phyloP scores from a whole-genome alignment of 305 asterid genomes.

The Nicotiana rustica region DNA sequence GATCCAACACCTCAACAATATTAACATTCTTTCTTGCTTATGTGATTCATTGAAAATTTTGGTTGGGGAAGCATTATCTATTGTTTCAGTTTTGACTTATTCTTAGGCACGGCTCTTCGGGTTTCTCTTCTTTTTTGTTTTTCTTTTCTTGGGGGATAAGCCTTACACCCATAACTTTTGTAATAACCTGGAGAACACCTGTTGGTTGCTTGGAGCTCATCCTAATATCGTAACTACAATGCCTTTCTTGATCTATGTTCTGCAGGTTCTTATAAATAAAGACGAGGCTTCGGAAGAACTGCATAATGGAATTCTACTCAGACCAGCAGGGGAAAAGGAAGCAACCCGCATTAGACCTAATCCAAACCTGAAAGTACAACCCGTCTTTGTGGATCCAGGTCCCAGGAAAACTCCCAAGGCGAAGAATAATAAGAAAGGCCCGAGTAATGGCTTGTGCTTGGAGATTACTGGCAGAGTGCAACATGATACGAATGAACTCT shows the following conservation, averaged over 20 bases:
- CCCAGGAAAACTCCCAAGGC: conserved; percentile 61
- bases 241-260: conserved; percentile 15
- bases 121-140: background rate
- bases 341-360: conserved; percentile 77
- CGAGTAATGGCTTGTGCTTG: conserved; percentile 70
- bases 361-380: conserved; percentile 76
- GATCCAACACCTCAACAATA: background rate
- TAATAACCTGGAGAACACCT: background rate
- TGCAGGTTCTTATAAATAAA: conserved; percentile 86
- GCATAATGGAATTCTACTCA: conserved; percentile 68
- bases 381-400: conserved; percentile 82
- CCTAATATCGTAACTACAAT: background rate
- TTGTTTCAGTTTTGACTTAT: no score
- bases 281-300: conserved; percentile 75
- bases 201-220: background rate
- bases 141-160: background rate
- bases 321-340: conserved; percentile 65
- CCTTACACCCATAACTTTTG: background rate
- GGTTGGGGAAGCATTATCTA: background rate
- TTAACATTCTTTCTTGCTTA: background rate
- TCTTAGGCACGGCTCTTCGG: background rate
- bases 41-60: background rate
- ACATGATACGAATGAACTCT: conserved; percentile 58
- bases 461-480: conserved; percentile 96
- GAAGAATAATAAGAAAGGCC: conserved; percentile 45